These are phyloP conservation scores for Neobulgaria alba DNA, from an alignment of 2,329 filamentous ascomycete genomes.

Conservation along the genomic window DNA sequence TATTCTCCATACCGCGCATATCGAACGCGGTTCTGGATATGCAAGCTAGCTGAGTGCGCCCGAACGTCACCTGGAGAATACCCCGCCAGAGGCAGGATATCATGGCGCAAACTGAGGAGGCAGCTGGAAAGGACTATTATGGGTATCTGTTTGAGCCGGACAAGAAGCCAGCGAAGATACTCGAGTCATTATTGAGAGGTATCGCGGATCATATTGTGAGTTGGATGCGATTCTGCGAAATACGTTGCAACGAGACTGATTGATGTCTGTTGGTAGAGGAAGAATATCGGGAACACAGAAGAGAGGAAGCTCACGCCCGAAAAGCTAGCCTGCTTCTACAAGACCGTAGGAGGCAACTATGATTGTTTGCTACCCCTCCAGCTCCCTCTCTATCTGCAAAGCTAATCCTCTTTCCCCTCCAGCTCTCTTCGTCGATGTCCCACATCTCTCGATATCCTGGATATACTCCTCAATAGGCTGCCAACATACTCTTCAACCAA, in stretches of 20 bases:
- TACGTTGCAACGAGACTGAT: neutral
- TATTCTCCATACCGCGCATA: neutral
- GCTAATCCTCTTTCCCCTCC: conserved; percentile 15
- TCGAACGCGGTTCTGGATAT: neutral
- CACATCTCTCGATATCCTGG: conserved; percentile 69
- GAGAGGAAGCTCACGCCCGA: conserved; percentile 49
- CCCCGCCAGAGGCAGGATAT: conserved; percentile 1
- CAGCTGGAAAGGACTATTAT: conserved; percentile 36
- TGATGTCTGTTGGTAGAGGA: conserved; percentile 35
- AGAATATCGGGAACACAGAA: conserved; percentile 49
- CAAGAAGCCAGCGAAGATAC: conserved; percentile 57
- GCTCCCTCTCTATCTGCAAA: conserved; percentile 2
- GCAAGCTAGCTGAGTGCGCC: neutral
- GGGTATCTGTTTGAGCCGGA: conserved; percentile 59
- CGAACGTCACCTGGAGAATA: neutral
- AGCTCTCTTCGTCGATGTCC: conserved; percentile 71
- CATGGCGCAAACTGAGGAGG: conserved; percentile 6
- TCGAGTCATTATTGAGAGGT: conserved; percentile 60
- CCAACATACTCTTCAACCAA: conserved; percentile 76
- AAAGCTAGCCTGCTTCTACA: conserved; percentile 72
- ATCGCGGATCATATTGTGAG: conserved; percentile 65
- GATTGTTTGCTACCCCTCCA: conserved; percentile 41
- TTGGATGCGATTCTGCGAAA: conserved; percentile 9
- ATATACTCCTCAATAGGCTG: conserved; percentile 90
- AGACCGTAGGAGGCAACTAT: conserved; percentile 65